These are phyloP conservation scores for Gynandropsis gynandra DNA, from an alignment of 345 rosid species.

Conservation along the genomic window DNA sequence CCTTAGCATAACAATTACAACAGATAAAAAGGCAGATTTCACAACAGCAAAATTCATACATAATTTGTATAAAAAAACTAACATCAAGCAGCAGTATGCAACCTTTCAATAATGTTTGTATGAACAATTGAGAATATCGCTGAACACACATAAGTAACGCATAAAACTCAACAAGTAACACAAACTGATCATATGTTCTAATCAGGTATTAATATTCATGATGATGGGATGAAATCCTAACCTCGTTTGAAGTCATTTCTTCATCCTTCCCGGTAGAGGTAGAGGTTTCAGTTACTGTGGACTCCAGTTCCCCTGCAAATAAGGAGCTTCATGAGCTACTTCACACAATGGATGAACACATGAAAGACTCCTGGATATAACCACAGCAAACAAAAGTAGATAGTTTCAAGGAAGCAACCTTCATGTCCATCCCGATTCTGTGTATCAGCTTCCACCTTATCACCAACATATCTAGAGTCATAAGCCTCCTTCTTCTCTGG, in stretches of 20 bases:
- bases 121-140: too few relatives aligned
- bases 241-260: conserved; percentile 24
- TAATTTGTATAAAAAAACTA: too few relatives aligned
- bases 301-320: conserved; percentile 17
- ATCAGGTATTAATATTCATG: background rate
- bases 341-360: background rate
- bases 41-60: too few relatives aligned
- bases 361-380: too few relatives aligned
- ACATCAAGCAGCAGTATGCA: too few relatives aligned
- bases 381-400: too few relatives aligned
- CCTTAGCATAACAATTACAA: too few relatives aligned
- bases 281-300: conserved; percentile 9
- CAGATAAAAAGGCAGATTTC: too few relatives aligned
- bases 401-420: conserved; percentile 20
- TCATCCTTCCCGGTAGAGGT: conserved; percentile 14
- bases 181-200: background rate
- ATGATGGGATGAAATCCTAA: conserved; percentile 14
- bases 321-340: background rate
- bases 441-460: too few relatives aligned
- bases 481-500: conserved; percentile 8
- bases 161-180: too few relatives aligned
- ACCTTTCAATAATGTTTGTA: too few relatives aligned
- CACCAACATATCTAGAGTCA: background rate
- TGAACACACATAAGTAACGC: too few relatives aligned
- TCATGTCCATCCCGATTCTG: background rate